Base-by-base conservation (phyloP, 1,284 basidiomycete species). In the Tylopilus orsonianus region DNA sequence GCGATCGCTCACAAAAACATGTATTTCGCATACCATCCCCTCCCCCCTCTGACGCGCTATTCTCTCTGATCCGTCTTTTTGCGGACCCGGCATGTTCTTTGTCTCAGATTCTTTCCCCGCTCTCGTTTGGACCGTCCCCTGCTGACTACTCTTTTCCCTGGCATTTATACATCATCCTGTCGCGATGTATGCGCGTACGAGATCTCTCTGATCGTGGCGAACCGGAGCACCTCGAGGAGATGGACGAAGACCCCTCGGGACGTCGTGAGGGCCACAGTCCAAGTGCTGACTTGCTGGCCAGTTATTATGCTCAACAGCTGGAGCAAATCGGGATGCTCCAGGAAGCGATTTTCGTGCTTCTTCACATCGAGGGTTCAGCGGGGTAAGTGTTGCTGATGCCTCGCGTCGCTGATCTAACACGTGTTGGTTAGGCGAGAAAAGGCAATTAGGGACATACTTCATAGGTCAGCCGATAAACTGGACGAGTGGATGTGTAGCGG, bases 81-180 rank as follows among this genome's bases (percentile, higher is more conserved):
- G 84, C 84, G 6, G 80, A 87, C 44, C 83, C 81, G 2, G 73
- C 75, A 13, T 80, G 81, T 48, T 84, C 85, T 5, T 72, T 87
- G 13, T 86, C 83, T 2, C 73, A 77, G 27, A 68, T 80, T 8
- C 75, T 77, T 56, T 80, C 72, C 52, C 87, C 94, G 0, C 73
- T 85, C 26, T 89, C 88, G 30, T 93, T 90, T 60, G 81, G 85
- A 1, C 70, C 87, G 0, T 88, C 84, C 10, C 87, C 88, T 0
- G 68, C 83, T 18, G 94, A 97, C 67, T 87, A 85, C 63, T 83
- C 91, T 10, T 72, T 97, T 46, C 79, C 90, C 8, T 99, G 96
- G 96, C 94, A 98, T 69, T 66, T 98, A 24, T 97, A 96, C 66
- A 81, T 94, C 50, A 73, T 98, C 27, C 75, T 99, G 22, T 88